Evolutionary conservation across 1,284 basidiomycete species (phyloP), one percentile per base, ranked within the genome.

Genomic region (Naganishia albida): DNA sequence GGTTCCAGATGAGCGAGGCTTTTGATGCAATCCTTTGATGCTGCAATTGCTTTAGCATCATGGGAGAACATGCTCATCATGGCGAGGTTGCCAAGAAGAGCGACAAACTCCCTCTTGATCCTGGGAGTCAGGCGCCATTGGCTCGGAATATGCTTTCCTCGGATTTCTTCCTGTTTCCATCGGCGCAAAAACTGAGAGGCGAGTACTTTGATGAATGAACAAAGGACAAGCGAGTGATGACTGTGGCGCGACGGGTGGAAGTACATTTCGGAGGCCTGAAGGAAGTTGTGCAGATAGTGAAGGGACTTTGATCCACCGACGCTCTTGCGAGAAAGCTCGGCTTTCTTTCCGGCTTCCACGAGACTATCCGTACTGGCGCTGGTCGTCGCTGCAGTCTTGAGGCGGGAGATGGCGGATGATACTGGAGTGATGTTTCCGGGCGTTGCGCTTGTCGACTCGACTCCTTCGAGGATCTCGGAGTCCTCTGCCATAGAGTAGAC

Each of bases 31-130:
- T 75, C 75, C 42, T 83, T 80, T 2, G 82, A 79, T 1, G 80
- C 77, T 2, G 78, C 76, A 20, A 82, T 80, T 18, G 82, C 81
- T 39, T 81, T 72, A 55, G 80, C 75, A 60, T 83, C 82, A 70
- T 98, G 97, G 57, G 92, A 88, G 80, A 99, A 99, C 88, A 99
- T 96, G 25, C 91, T 87, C 15, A 98, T 85, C 40, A 99, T 82
- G 1, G 91, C 90, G 10, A 95, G 91, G 0, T 92, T 95, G 46
- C 91, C 86, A 48, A 98, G 83, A 48, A 85, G 87, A 26, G 82
- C 81, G 25, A 97, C 91, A 73, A 99, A 93, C 28, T 88, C 86
- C 62, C 85, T 86, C 65, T 90, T 88, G 72, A 99, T 95, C 25
- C 82, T 81, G 6, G 86, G 85, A 0, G 94, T 98, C 50, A 99